Evolutionary conservation across 2,329 filamentous ascomycete species (phyloP), one percentile per base, ranked within the genome.

Genomic region (Fusarium sp.): DNA sequence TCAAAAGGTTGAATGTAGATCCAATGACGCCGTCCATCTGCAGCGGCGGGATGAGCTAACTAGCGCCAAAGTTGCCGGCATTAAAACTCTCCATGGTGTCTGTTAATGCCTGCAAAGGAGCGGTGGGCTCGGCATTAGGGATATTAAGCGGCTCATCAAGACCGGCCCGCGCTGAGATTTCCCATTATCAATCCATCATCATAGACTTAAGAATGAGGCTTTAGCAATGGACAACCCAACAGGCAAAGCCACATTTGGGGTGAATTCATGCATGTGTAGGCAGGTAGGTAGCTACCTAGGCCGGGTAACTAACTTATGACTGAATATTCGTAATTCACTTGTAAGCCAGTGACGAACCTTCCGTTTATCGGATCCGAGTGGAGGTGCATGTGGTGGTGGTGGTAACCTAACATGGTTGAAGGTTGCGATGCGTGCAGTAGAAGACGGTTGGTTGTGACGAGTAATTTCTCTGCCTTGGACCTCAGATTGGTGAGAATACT

Each of bases 341-440:
- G 29, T 52, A 40, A 45, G 42, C 23, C 18, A 27, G 15, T 18
- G 18, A 37, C 14, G 55, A 13, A 31, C 42, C 36, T 21, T 43
- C 37, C 43, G 33, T 43, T 53, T 39, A 61, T 63, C 60, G 45
- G 60, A 63, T 40, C 58, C 40, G 50, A 42, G 33, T 56, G 15
- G 45, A 29, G 35, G 41, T 23, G 20, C 18, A 23, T 14, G 25
- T 14, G 14, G 37, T 23, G 14, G 13, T 25, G 40, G 41, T 42
- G 23, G 40, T n/a, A 11, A 9, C 48, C 25, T 15, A 43, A 51
- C 18, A 10, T 51, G 48, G 48, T 31, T 11, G 42, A 43, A 23
- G 48, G 36, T 51, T 51, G 36, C 48, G 43, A 60, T 35, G 37
- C 36, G 4, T 51, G 36, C 43, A 43, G 57, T n/a, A 41, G 15